Base-by-base conservation (phyloP, 768 basidiomycete genomes). In the Naganishia vaughanmartiniae region DNA sequence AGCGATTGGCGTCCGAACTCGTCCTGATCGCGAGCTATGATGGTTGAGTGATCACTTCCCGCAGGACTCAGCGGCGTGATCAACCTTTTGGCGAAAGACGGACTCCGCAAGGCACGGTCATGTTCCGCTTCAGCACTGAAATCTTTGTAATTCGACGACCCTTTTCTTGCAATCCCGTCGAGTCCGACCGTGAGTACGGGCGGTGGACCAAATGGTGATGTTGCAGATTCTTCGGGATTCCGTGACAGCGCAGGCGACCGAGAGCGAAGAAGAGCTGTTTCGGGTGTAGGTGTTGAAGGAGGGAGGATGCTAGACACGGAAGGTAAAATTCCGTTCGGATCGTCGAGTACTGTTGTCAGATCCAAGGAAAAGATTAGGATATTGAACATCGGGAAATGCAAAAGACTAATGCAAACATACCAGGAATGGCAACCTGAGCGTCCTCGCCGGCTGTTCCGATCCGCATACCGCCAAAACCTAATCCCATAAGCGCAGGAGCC, bases 391-490 rank as follows among this genome's bases (percentile, higher is more conserved):
- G 26, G 17, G 39, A 12, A 14, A 15, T 24, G 31, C 4, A 58
- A 24, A 26, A 26, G 2, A n/a, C 19, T 7, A 19, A 45, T 46
- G 14, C n/a, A n/a, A 15, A 72, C 79, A 76, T 63, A 80, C 79
- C 78, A 69, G 80, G 77, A 31, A 79, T 78, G 28, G 78, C 78
- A 2, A 78, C 79, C 60, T 78, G 78, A 19, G 79, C 76, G 19
- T 74, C 74, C 19, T 67, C 66, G n/a, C 56, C 58, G 15, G 70
- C 73, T 15, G 71, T 74, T 17, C 74, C 78, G n/a, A 73, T 58
- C 39, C 78, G 69, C 76, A 79, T 74, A 15, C 77, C 77, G 10
- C 55, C 68, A 26, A 75, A 73, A 19, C 76, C 78, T 33, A 78
- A 45, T 15, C 75, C 75, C 26, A 60, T 48, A 15, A 69, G 45